Percentiles rank a stretch among this genome's conserved stretches.
Evolutionary conservation across 176 grass and related monocot genomes (phyloP).

Genomic region (Saccharum spontaneum): DNA sequence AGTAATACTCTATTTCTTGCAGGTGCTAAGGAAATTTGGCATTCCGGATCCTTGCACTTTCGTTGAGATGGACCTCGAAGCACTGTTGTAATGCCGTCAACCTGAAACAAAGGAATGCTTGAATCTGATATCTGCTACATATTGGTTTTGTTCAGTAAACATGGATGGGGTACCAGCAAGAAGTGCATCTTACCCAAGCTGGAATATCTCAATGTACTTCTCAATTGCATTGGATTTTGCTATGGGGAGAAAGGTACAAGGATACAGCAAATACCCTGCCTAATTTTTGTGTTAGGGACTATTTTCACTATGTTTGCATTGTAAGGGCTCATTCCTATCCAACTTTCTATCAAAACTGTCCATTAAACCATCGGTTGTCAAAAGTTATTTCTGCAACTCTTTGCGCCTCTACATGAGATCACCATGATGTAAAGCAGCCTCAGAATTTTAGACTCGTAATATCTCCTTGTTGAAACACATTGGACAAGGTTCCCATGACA

Average conservation of each 20-base stretch:
- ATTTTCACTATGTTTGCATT: background rate
- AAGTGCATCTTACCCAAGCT: background rate
- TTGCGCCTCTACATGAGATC: background rate
- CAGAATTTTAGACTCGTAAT: background rate
- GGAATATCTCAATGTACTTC: background rate
- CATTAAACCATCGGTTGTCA: background rate
- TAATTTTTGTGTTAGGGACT: background rate
- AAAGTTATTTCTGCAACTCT: background rate
- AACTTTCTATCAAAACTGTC: background rate
- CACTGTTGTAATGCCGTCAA: constrained; percentile 52
- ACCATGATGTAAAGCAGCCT: background rate
- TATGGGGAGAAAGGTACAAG: background rate
- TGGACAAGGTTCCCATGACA: background rate
- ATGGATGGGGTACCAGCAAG: background rate
- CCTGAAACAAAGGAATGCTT: background rate
- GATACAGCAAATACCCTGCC: background rate
- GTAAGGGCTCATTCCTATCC: background rate
- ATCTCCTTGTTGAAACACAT: background rate
- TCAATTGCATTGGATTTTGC: background rate
- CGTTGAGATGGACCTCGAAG: constrained; percentile 78
- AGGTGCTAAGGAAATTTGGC: constrained; percentile 90
- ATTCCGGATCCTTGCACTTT: constrained; percentile 91
- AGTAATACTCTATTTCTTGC: constrained; percentile 1
- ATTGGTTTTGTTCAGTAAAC: constrained; percentile 12
- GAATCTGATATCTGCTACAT: background rate